Evolutionary conservation across 352 stramenopile genomes (phyloP), one percentile per base, ranked within the genome.

Genomic region (Elongisporangium anandrum): DNA sequence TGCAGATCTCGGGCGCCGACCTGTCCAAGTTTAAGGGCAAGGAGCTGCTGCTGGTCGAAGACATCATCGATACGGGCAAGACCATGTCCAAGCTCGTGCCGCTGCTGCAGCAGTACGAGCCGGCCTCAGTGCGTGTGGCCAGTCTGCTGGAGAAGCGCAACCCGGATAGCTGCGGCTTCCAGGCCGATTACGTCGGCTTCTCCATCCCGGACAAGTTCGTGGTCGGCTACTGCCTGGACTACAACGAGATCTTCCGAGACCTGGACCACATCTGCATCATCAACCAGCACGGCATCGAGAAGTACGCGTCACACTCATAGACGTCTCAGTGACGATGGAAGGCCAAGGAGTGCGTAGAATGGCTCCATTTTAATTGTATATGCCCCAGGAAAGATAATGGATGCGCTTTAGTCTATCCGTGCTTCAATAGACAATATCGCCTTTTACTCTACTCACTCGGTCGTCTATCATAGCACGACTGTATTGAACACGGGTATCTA

Each of bases 51-150:
- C 71, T 99, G 8, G 89, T 99, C 7, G 97, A 99, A 73, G 97
- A 99, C 74, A 99, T 99, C 70, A 95, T 99, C 60, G 97, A 99
- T 79, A 98, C 97, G 54, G 96, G 96, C 71, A 90, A 84, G 39
- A 98, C 95, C 39, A 96, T 98, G 81, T 65, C 76, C 52, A 85
- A 96, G 65, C 79, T 98, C 53, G 73, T 98, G 38, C 92, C 93
- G 39, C 69, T 92, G 52, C 75, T 99, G 23, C 59, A 88, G 60
- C 68, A 85, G 62, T 79, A 87, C 65, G 83, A 79, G 29, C 86
- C 88, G 10, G 81, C 79, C 41, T 97, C 88, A 13, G 65, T 98
- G 41, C 77, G 90, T 57, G 91, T 98, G 24, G 87, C 84, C 59
- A 96, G 88, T 57, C 72, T 99, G 54, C 77, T 99, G 22, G 88